Conservation (phyloP, 768 basidiomycete genomes). For the Amanita rubescens region DNA sequence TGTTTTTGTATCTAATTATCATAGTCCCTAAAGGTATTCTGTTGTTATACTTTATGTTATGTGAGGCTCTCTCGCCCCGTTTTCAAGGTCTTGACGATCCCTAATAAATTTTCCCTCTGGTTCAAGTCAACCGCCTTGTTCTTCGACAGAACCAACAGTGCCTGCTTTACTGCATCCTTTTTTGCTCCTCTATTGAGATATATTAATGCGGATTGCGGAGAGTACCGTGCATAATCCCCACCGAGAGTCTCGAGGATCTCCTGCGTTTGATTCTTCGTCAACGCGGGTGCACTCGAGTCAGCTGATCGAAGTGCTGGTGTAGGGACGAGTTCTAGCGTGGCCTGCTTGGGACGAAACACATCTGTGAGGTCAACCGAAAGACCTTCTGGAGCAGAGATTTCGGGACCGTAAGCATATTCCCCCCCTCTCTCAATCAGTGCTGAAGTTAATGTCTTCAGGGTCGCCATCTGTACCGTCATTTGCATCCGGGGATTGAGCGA, state of each 20-base stretch:
- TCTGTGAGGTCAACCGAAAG: conserved; percentile 18
- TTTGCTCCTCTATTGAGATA: conserved; percentile 20
- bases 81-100: not conserved
- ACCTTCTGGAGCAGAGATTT: conserved; percentile 17
- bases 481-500: too few relatives aligned
- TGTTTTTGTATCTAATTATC: not conserved
- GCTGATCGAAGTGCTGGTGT: conserved; percentile 9
- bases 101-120: conserved; percentile 2
- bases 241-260: conserved; percentile 28
- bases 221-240: conserved; percentile 46
- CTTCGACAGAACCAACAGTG: conserved; percentile 28
- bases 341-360: conserved; percentile 13
- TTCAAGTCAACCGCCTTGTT: conserved; percentile 3
- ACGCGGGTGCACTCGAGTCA: not conserved
- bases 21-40: not conserved
- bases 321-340: conserved; percentile 3
- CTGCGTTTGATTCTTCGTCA: conserved; percentile 11
- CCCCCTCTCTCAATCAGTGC: conserved; percentile 16
- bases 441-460: too few relatives aligned
- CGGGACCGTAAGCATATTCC: conserved; percentile 15
- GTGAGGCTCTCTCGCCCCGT: not conserved
- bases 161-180: conserved; percentile 34
- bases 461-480: too few relatives aligned
- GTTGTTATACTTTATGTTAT: not conserved
- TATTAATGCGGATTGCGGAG: conserved; percentile 21